These are phyloP conservation scores for Curvularia spicifera DNA, from an alignment of 2,329 filamentous ascomycete genomes.

Conservation along the genomic window DNA sequence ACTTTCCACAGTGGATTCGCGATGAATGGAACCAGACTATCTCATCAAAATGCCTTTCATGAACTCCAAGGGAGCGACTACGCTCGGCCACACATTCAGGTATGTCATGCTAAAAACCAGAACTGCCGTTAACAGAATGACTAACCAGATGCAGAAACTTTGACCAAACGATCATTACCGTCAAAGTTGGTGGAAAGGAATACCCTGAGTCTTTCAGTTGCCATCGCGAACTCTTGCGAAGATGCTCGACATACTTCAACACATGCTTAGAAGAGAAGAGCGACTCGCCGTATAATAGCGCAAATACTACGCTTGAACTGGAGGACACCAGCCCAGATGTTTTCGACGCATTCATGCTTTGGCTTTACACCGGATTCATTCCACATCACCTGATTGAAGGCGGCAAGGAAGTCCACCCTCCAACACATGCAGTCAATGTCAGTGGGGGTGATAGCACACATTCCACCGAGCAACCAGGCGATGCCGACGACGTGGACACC, in stretches of 20 bases:
- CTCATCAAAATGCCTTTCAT: slow-evolving; percentile 49
- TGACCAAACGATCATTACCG: slow-evolving; percentile 46
- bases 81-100: slow-evolving; percentile 47
- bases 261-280: slow-evolving; percentile 39
- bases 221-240: slow-evolving; percentile 42
- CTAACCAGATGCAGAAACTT: slow-evolving; percentile 42
- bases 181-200: slow-evolving; percentile 43
- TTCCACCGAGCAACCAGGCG: slow-evolving; percentile 22
- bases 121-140: slow-evolving; percentile 1
- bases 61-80: slow-evolving; percentile 36
- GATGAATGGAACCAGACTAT: slow-evolving; percentile 43
- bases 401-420: slow-evolving; percentile 40
- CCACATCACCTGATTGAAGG: slow-evolving; percentile 48
- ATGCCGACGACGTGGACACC: slow-evolving; percentile 43
- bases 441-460: slow-evolving; percentile 25
- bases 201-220: slow-evolving; percentile 45
- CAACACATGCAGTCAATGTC: slow-evolving; percentile 36
- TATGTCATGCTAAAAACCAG: slow-evolving; percentile 13
- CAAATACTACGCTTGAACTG: slow-evolving; percentile 37
- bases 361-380: slow-evolving; percentile 47
- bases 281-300: slow-evolving; percentile 42
- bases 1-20: slow-evolving; percentile 13
- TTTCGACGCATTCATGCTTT: slow-evolving; percentile 49
- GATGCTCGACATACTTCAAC: slow-evolving; percentile 46
- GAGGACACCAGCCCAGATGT: slow-evolving; percentile 46